Base-by-base conservation (phyloP, 306 rosid species). In the Prunus mongolica region DNA sequence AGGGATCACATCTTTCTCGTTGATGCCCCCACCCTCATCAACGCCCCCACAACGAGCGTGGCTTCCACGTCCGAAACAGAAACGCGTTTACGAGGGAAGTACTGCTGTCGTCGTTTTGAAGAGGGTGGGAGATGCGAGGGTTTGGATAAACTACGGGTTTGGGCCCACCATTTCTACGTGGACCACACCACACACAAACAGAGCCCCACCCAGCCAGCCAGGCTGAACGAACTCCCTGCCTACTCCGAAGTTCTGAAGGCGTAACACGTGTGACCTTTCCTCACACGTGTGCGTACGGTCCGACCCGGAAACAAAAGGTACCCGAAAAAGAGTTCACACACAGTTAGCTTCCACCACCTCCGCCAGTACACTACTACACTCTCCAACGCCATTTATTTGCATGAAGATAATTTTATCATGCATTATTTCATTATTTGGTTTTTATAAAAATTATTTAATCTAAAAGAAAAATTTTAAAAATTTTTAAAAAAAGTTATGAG, bases 151-250 rank as follows among this genome's bases (percentile, higher is more conserved):
- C 30, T 51, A 41, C 41, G 15, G 18, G 14, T 8, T 74, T 25
- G 82, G 80, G 61, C 71, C 84, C 81, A 76, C 84, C 79, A 75
- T 76, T 64, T 65, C 24, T 68, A 66, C 76, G 80, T 79, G 86
- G 64, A 71, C 64, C 74, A 70, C 44, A 60, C 78, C 77, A 75
- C 74, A 60, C 45, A 15, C 63, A 54, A 38, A 58, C 54, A 41
- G 10, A 64, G 52, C 44, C 38, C 77, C 44, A 41, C 13, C 30
- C 49, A 18, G 11, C 67, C 38, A 54, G 65, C 30, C 73, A 63
- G 46, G 62, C 74, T 55, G 75, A 74, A 63, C 71, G 55, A 82
- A 78, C 73, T 64, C 47, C 63, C 77, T 68, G 77, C 77, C 80
- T 5, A 54, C 74, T 63, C 61, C 54, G 19, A 13, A 66, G 45